Percentiles rank a stretch among this genome's conserved stretches.
These are phyloP conservation scores for Pleoardoris graminearum DNA, from an alignment of 2,329 filamentous ascomycete genomes.

Conservation along the genomic window DNA sequence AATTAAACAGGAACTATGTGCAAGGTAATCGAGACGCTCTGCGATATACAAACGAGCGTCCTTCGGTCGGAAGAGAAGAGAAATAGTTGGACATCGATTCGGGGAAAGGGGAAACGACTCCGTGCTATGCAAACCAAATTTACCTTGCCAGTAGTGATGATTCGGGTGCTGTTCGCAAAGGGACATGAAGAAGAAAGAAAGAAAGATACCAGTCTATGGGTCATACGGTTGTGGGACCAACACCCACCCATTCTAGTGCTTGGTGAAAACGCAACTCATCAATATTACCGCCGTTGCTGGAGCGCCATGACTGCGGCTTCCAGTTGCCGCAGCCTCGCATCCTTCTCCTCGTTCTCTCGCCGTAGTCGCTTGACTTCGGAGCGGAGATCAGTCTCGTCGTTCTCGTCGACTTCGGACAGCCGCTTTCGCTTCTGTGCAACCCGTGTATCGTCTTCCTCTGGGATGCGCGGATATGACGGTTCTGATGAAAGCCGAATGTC, in stretches of 20 bases:
- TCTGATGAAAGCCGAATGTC: conserved; percentile 28
- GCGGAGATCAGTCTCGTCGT: conserved; percentile 39
- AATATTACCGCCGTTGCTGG: conserved; percentile 31
- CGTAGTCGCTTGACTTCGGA: conserved; percentile 48
- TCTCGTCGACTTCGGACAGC: conserved; percentile 29
- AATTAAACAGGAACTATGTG: conserved; percentile 13
- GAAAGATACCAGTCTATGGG: conserved; percentile 2
- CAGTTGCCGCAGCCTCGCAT: conserved; percentile 41
- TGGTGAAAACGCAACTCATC: background rate
- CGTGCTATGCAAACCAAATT: conserved; percentile 15
- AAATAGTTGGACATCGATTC: conserved; percentile 6
- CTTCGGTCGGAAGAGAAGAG: conserved; percentile 31
- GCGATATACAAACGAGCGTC: conserved; percentile 35
- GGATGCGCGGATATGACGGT: conserved; percentile 27
- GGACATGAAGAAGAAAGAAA: conserved; percentile 9
- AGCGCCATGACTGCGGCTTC: conserved; percentile 41
- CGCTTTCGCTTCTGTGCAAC: conserved; percentile 39
- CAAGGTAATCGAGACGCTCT: conserved; percentile 24
- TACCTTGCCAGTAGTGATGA: background rate
- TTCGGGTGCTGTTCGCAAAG: background rate
- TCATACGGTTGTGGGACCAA: conserved; percentile 17
- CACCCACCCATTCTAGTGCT: conserved; percentile 1
- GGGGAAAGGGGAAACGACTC: conserved; percentile 5
- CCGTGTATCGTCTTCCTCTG: conserved; percentile 32
- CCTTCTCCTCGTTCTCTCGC: conserved; percentile 48